Evolutionary conservation across 2,329 filamentous ascomycete genomes (phyloP).

Genomic region (Xylaria sp.): DNA sequence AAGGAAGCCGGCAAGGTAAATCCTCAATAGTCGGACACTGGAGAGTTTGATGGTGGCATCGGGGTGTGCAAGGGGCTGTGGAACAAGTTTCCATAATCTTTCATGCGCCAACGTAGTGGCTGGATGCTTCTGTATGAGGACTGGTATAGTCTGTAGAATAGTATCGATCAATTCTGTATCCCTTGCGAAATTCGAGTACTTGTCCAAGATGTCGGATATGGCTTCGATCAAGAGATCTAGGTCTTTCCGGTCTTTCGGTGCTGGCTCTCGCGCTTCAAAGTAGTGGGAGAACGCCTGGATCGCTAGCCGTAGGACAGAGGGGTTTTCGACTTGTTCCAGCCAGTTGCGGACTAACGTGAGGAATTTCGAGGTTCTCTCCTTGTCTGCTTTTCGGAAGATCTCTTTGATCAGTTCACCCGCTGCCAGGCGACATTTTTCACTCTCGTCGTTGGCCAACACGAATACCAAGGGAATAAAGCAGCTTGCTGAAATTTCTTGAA

Average conservation of each 20-base stretch:
- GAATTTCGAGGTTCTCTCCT: constrained; percentile 71
- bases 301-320: constrained; percentile 70
- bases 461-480: constrained; percentile 88
- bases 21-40: constrained; percentile 71
- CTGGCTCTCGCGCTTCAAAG: constrained; percentile 68
- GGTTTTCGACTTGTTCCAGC: constrained; percentile 74
- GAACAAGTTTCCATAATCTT: constrained; percentile 71
- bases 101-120: constrained; percentile 64
- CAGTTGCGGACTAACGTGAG: constrained; percentile 72
- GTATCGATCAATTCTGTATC: constrained; percentile 77
- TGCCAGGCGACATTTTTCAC: constrained; percentile 80
- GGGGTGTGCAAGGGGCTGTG: constrained; percentile 70
- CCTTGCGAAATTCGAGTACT: constrained; percentile 54
- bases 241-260: constrained; percentile 67
- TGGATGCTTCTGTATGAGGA: constrained; percentile 69
- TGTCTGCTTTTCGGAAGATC: constrained; percentile 77
- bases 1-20: constrained; percentile 81
- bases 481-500: constrained; percentile 78
- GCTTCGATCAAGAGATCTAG: constrained; percentile 62
- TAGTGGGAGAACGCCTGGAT: constrained; percentile 83
- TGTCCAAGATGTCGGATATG: constrained; percentile 55
- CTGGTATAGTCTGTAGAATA: constrained; percentile 68
- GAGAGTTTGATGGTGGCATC: constrained; percentile 76
- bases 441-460: constrained; percentile 85
- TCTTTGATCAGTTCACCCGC: constrained; percentile 79